Conservation (phyloP, 768 basidiomycete species). For the Mycena latifolia region DNA sequence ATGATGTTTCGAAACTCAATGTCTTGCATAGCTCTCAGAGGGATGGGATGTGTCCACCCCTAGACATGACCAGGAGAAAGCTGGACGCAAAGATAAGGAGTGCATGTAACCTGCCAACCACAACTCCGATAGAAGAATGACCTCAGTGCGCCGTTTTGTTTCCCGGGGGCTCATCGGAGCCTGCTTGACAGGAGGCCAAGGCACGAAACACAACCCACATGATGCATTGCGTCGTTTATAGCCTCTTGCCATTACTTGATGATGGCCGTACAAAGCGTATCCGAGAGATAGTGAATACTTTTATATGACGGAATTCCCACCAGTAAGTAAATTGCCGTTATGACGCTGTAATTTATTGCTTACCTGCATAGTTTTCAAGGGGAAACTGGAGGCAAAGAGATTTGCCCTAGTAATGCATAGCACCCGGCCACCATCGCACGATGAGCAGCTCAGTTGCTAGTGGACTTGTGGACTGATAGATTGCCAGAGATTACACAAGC, state of each 20-base stretch:
- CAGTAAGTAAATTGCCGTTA: background rate
- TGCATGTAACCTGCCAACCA: conserved; percentile 4
- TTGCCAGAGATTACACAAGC: no score
- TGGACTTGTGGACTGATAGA: conserved; percentile 11
- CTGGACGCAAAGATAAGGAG: background rate
- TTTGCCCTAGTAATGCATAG: conserved; percentile 2
- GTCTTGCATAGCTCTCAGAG: background rate
- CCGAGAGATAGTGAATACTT: no score
- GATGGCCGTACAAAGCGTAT: conserved; percentile 4
- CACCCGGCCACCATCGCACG: conserved; percentile 9
- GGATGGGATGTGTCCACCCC: background rate
- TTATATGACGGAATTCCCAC: background rate
- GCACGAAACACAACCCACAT: conserved; percentile 13
- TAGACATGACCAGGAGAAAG: conserved; percentile 1
- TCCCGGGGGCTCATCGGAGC: background rate
- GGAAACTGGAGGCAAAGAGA: background rate
- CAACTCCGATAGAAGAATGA: conserved; percentile 7
- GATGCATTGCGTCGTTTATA: conserved; percentile 1
- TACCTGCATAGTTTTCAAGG: background rate
- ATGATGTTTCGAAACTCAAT: conserved; percentile 17
- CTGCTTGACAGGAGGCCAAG: conserved; percentile 15
- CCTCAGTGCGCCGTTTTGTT: background rate
- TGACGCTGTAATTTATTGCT: background rate
- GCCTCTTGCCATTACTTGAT: background rate
- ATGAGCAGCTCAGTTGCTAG: background rate